Base-by-base conservation (phyloP, 2,329 filamentous ascomycete species). In the Domatiomyces globalis region DNA sequence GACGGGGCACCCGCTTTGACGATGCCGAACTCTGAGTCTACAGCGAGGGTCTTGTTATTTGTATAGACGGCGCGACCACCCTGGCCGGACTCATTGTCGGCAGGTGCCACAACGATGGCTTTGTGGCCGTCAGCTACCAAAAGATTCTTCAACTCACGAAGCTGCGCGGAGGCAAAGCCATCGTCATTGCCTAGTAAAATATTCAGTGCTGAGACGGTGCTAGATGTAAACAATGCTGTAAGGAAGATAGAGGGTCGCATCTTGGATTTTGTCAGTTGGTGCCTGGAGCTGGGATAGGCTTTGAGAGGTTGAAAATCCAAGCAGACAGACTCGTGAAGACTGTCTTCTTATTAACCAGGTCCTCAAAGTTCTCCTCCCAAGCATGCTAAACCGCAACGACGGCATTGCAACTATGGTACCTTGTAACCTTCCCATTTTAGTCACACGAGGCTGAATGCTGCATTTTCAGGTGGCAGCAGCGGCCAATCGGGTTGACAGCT, bases 1-100 rank as follows among this genome's bases (percentile, higher is more conserved):
- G 72, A 71, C 2, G 73, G 72, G 0, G 70, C 65, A 4, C 74
- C 73, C 2, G 67, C 64, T 39, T 71, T 70, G 36, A 77, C 60
- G 39, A 75, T 64, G 55, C 67, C 63, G 63, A 68, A 77, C 51
- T 76, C 68, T 0, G 68, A 66, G 43, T 70, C 61, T 1, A 59
- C 50, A 3, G 66, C 67, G 43, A 76, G 65, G 29, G 67, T 71
- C n/a, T 65, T 61, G 9, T 63, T 61, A 27, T 64, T 68, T 1
- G 72, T 69, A 63, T 73, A 76, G 51, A 68, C 66, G 2, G 65
- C 60, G 18, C 67, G 69, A 36, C 71, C 70, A 46, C 71, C 73
- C 54, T 70, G 68, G 27, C 70, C 72, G 20, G 69, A 72, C 58
- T 74, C 65, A 46, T 74, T 67, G 29, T 65, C 63, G 4, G 65